Evolutionary conservation across 495 filamentous ascomycete genomes (phyloP), one percentile per base, ranked within the genome.

Genomic region (Filosporella fistucella): DNA sequence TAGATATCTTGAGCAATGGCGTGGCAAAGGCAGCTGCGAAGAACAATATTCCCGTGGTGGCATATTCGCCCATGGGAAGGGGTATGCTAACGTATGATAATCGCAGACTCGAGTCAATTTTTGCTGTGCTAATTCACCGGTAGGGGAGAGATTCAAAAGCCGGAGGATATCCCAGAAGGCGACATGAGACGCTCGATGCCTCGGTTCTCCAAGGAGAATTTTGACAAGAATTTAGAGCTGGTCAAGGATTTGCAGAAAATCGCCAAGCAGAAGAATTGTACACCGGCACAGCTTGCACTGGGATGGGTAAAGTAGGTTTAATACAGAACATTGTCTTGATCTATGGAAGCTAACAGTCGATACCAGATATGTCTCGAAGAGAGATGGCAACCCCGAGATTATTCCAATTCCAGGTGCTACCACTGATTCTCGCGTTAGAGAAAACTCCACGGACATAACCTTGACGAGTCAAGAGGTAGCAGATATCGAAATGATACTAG

Each of bases 401-500:
- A 84, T 94, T 46, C 90, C 89, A 3, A 94, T 96, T 52, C 90
- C 89, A 1, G 89, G 90, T 12, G 78, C 83, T 11, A 81, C 75
- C 24, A 71, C 65, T 1, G 65, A 48, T 2, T 63, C 45, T 4
- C 62, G 74, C 4, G 66, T 81, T 2, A 38, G 55, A 16, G 78
- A 82, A 64, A 84, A 83, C 58, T 43, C 58, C 4, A 60, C 51
- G 13, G 22, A 61, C 9, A 63, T 81, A 0, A 61, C 70, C 0
- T 49, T 82, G 21, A 65, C 59, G 5, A 62, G 69, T 7, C 67
- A 66, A 12, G 79, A 82, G 54, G 56, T 74, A 66, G 59, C 50
- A n/a, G 62, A 68, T 53, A 73, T 84, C 28, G 67, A 79, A 34
- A 54, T 42, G 11, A 70, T 69, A 24, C 47, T 79, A 20, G 61